Percentiles rank a stretch among this genome's conserved stretches.
Conservation (phyloP, 768 basidiomycete genomes). For the Panus rudis region DNA sequence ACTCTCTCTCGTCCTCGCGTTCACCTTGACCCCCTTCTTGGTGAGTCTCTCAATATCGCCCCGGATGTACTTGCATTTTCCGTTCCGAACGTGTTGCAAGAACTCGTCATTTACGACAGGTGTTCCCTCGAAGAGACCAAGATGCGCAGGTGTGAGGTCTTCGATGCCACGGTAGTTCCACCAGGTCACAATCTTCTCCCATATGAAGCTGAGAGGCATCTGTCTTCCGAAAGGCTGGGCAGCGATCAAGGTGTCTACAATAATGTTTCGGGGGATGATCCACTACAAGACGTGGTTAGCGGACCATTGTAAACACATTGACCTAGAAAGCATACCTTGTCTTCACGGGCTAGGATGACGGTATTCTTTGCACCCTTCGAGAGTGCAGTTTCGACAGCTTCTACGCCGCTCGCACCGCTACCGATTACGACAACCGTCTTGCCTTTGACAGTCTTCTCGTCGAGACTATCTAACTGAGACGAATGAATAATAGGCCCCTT, state of each 20-base stretch:
- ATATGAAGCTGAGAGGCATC: constrained; percentile 44
- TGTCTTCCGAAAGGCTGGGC: constrained; percentile 47
- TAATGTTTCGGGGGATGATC: constrained; percentile 40
- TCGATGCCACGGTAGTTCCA: constrained; percentile 40
- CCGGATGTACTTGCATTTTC: constrained; percentile 39
- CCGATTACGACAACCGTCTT: constrained; percentile 41
- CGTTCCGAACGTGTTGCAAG: constrained; percentile 35
- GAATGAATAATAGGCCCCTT: constrained; percentile 38
- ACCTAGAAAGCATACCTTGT: constrained; percentile 19
- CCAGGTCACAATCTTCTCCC: constrained; percentile 36
- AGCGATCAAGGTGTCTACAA: constrained; percentile 41
- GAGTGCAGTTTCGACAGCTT: constrained; percentile 35
- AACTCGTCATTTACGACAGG: constrained; percentile 51
- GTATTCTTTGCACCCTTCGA: constrained; percentile 26
- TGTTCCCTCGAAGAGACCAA: constrained; percentile 41
- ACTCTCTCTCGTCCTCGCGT: constrained; percentile 28
- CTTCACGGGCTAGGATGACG: constrained; percentile 36
- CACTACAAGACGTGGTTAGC: constrained; percentile 24
- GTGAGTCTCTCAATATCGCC: constrained; percentile 38
- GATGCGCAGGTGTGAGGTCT: constrained; percentile 34
- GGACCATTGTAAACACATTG: neutral
- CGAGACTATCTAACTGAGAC: constrained; percentile 35
- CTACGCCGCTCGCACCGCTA: constrained; percentile 49
- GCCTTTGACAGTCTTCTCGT: constrained; percentile 25
- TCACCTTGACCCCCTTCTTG: constrained; percentile 30